Evolutionary conservation across 352 stramenopile species (phyloP).

Genomic region (Pythium biforme): DNA sequence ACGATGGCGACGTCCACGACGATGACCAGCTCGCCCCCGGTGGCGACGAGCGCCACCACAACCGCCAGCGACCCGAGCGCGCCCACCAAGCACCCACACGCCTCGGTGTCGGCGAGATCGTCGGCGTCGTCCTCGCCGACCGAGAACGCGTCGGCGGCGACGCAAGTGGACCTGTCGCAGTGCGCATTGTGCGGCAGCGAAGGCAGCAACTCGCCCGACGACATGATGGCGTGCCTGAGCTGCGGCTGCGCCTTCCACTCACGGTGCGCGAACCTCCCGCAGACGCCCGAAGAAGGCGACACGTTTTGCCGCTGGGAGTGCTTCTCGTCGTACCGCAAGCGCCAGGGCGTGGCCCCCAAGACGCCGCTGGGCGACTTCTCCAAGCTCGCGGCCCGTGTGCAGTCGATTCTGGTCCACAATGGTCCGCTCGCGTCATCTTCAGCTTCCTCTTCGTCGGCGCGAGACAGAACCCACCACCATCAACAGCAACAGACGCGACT

Average conservation of each 20-base stretch:
- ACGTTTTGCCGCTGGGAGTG: constrained; percentile 69
- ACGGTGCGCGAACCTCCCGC: constrained; percentile 59
- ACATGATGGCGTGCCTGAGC: constrained; percentile 53
- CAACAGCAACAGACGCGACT: background rate
- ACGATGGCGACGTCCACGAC: too few species aligned
- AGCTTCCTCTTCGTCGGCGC: too few species aligned
- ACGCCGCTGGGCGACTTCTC: constrained; percentile 23
- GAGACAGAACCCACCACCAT: background rate
- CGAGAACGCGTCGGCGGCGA: constrained; percentile 8
- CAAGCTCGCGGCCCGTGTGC: constrained; percentile 18
- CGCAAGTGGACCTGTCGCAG: constrained; percentile 11
- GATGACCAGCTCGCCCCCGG: too few species aligned
- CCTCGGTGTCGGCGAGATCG: too few species aligned
- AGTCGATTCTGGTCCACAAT: constrained; percentile 15
- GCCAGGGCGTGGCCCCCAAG: constrained; percentile 20
- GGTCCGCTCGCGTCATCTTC: background rate
- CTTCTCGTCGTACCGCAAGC: constrained; percentile 50
- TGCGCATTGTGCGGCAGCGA: constrained; percentile 16
- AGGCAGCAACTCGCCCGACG: constrained; percentile 10
- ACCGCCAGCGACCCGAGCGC: background rate
- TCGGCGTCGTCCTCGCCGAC: constrained; percentile 11
- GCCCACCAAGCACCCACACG: background rate
- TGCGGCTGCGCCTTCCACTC: constrained; percentile 61
- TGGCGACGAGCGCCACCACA: background rate
- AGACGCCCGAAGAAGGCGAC: constrained; percentile 58